Evolutionary conservation across 305 asterid genomes (phyloP).

Genomic region (Fraxinus nigra): DNA sequence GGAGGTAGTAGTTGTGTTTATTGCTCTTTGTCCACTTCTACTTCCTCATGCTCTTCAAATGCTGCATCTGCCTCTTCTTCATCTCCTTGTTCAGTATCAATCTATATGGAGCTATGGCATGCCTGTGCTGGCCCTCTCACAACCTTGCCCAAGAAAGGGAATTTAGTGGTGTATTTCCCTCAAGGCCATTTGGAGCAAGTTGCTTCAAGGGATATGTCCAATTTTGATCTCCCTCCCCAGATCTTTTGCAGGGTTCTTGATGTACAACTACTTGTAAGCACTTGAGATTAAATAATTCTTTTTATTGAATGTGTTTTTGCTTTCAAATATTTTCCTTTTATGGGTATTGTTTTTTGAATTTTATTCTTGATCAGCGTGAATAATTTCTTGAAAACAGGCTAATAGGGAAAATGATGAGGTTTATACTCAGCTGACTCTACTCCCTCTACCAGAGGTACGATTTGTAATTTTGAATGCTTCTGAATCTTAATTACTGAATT

Average conservation of each 20-base stretch:
- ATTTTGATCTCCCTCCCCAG: conserved; percentile 78
- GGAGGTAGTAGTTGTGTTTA: conserved; percentile 47
- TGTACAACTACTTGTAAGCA: conserved; percentile 76
- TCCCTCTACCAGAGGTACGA: conserved; percentile 77
- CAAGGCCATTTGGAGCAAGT: conserved; percentile 89
- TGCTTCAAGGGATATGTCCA: conserved; percentile 64
- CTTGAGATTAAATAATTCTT: neutral
- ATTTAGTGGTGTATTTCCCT: conserved; percentile 84
- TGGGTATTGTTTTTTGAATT: neutral
- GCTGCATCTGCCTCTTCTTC: conserved; percentile 41
- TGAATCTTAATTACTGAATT: neutral
- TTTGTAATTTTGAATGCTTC: conserved; percentile 10
- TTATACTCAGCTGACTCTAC: conserved; percentile 76
- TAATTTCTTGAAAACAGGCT: conserved; percentile 50
- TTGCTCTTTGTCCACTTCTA: conserved; percentile 48
- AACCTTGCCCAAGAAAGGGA: conserved; percentile 74
- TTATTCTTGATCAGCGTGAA: neutral
- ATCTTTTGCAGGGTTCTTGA: conserved; percentile 85
- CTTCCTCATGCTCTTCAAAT: conserved; percentile 73
- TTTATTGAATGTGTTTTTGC: neutral
- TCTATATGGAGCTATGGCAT: conserved; percentile 86
- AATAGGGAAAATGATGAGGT: conserved; percentile 98
- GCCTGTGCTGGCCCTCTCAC: conserved; percentile 95
- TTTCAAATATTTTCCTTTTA: neutral
- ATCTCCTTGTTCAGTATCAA: conserved; percentile 35